Evolutionary conservation across 2,329 filamentous ascomycete genomes (phyloP).

Genomic region (Talaromyces sp.): DNA sequence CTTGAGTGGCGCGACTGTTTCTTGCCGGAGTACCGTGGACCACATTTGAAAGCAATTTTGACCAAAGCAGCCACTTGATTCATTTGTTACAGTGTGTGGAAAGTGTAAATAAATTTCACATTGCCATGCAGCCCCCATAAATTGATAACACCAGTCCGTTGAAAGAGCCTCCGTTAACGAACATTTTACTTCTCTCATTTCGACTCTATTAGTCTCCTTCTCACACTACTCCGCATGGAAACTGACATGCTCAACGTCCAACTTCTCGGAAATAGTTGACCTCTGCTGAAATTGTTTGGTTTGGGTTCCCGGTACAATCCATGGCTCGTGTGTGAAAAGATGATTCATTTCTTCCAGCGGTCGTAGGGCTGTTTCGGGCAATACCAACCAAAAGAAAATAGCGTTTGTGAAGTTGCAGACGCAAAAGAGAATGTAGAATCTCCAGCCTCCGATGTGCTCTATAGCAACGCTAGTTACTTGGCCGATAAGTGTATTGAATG

Average conservation of each 20-base stretch:
- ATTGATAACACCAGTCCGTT: background rate
- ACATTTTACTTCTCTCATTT: background rate
- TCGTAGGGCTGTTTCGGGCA: slow-evolving; percentile 61
- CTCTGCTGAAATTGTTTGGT: background rate
- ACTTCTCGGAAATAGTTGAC: background rate
- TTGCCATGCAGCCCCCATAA: background rate
- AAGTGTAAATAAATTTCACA: background rate
- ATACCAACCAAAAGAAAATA: slow-evolving; percentile 61
- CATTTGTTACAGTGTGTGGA: background rate
- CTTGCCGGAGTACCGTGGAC: slow-evolving; percentile 7
- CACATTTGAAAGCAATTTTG: slow-evolving; percentile 10
- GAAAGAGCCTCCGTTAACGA: background rate
- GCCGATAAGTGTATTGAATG: slow-evolving; percentile 72
- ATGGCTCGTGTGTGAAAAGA: slow-evolving; percentile 60
- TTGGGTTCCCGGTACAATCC: slow-evolving; percentile 43
- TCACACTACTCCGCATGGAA: background rate
- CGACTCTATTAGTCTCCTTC: background rate
- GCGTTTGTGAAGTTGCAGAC: slow-evolving; percentile 66
- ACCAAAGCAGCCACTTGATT: background rate
- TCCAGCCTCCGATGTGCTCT: slow-evolving; percentile 48
- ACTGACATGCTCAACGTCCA: background rate
- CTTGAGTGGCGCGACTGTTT: slow-evolving; percentile 10
- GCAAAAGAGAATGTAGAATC: slow-evolving; percentile 57
- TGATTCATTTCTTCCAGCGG: slow-evolving; percentile 65
- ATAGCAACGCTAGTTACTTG: slow-evolving; percentile 62